These are phyloP conservation scores for Nowakowskiella sp. DNA, from an alignment of 192 early-diverging fungal species.

Conservation along the genomic window DNA sequence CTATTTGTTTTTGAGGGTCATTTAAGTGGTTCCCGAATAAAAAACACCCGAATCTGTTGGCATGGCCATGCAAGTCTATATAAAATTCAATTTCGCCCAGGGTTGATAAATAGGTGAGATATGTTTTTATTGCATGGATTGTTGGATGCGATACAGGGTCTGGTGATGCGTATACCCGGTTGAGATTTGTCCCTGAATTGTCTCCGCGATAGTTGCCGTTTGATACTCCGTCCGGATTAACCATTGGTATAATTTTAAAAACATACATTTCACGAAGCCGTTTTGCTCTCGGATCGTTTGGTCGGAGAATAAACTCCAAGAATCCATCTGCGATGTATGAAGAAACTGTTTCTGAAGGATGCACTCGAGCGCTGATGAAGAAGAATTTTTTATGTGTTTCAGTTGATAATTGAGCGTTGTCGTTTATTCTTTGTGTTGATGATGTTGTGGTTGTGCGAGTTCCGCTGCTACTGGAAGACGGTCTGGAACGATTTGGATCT, in stretches of 20 bases:
- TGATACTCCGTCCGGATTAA: slow-evolving; percentile 19
- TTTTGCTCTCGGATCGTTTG: slow-evolving; percentile 13
- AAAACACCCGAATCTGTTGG: slow-evolving; percentile 21
- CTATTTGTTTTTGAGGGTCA: slow-evolving; percentile 9
- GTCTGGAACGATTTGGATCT: slow-evolving; percentile 9
- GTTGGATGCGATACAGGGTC: slow-evolving; percentile 13
- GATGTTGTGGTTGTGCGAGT: too few relatives aligned
- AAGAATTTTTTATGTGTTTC: slow-evolving; percentile 9
- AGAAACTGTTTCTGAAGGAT: slow-evolving; percentile 20
- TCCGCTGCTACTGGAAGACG: too few relatives aligned
- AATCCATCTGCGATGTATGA: slow-evolving; percentile 18
- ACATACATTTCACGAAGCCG: slow-evolving; percentile 12
- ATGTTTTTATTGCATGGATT: slow-evolving; percentile 12
- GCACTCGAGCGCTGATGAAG: slow-evolving; percentile 15
- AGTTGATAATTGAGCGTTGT: too few relatives aligned
- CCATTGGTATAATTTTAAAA: slow-evolving; percentile 20
- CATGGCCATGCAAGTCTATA: slow-evolving; percentile 26
- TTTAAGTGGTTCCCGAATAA: slow-evolving; percentile 21
- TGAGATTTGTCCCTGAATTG: slow-evolving; percentile 14
- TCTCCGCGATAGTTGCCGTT: slow-evolving; percentile 16
- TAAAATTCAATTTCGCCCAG: slow-evolving; percentile 6
- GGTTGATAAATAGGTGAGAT: neutral
- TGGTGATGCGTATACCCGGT: slow-evolving; percentile 18
- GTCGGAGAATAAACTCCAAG: slow-evolving; percentile 16
- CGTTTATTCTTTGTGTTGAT: too few relatives aligned